Evolutionary conservation across 2,329 filamentous ascomycete species (phyloP), one percentile per base, ranked within the genome.

Genomic region (Arthrobotrys entomopaga): DNA sequence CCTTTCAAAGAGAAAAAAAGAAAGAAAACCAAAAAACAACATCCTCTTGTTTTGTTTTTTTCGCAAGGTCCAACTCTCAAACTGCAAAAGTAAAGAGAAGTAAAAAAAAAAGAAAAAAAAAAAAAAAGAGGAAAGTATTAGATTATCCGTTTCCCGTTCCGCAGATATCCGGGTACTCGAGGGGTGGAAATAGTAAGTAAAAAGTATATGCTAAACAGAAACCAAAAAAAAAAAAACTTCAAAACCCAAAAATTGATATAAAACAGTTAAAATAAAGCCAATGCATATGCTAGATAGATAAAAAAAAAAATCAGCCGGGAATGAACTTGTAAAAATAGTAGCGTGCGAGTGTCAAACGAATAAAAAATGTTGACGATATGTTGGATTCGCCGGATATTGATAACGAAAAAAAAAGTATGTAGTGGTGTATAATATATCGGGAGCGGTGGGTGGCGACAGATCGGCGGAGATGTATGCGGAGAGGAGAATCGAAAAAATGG

Each of bases 81-180:
- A 49, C 63, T 38, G 38, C 40, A 34, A n/a, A n/a, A 66, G 69
- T 48, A 71, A 72, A 48, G 75, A 77, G n/a, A n/a, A n/a, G n/a
- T n/a, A n/a, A n/a, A n/a, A 78, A 61, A 71, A 76, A 74, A 69
- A 67, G 49, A 52, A 65, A 24, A 16, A 50, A 24, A 66, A 29
- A 42, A 56, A 50, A 77, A 54, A 61, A 64, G 61, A 65, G 52
- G 57, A 49, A 76, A 57, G 43, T 54, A 60, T 75, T 74, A 76
- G 63, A 75, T 58, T 76, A 71, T 70, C 74, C 77, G 76, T 66
- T 70, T 46, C 52, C 65, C 66, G 77, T 72, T 78, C 70, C 29
- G 10, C 29, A 34, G 10, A 34, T 34, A 34, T 7, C 29, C 3
- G 29, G 29, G 29, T n/a, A n/a, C n/a, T n/a, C n/a, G n/a, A 69